A percentile compares a stretch with the other conserved stretches of the same genome.
Conservation (phyloP, 129 eudicot species). For the Centella asiatica region DNA sequence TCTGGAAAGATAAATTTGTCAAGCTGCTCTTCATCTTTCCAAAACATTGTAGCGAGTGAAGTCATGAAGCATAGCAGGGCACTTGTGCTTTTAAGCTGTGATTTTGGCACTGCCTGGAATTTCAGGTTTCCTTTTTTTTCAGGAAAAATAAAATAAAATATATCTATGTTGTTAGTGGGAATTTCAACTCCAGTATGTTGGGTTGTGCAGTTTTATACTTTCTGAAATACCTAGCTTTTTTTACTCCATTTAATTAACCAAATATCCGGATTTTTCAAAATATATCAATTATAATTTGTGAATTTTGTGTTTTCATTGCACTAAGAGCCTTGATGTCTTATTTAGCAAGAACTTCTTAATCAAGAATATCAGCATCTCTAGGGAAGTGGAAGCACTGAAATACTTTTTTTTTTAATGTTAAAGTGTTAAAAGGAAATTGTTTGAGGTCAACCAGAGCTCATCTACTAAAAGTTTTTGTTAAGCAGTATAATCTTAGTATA, state of each 20-base stretch:
- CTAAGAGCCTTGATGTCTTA: too few species aligned
- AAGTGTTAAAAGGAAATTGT: too few species aligned
- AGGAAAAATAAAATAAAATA: too few species aligned
- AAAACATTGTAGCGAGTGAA: conserved; percentile 31
- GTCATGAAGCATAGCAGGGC: conserved; percentile 80
- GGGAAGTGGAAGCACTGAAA: neutral
- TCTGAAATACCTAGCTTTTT: too few species aligned
- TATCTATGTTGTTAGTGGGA: neutral
- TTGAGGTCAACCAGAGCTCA: too few species aligned
- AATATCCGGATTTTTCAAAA: neutral
- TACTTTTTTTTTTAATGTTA: too few species aligned
- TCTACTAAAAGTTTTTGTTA: too few species aligned
- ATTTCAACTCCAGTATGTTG: neutral
- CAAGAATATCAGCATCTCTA: neutral
- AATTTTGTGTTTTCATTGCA: too few species aligned
- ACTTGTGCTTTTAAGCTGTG: conserved; percentile 71
- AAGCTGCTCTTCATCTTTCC: conserved; percentile 22
- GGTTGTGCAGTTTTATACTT: too few species aligned
- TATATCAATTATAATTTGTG: neutral
- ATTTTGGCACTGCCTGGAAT: conserved; percentile 95
- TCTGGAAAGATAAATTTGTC: conserved; percentile 17
- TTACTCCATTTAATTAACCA: neutral
- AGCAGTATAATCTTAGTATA: too few species aligned
- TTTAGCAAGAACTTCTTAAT: neutral
- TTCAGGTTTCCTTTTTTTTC: conserved; percentile 41